Conservation (phyloP, 2,329 filamentous ascomycete species). For the Fusarium transvaalense region DNA sequence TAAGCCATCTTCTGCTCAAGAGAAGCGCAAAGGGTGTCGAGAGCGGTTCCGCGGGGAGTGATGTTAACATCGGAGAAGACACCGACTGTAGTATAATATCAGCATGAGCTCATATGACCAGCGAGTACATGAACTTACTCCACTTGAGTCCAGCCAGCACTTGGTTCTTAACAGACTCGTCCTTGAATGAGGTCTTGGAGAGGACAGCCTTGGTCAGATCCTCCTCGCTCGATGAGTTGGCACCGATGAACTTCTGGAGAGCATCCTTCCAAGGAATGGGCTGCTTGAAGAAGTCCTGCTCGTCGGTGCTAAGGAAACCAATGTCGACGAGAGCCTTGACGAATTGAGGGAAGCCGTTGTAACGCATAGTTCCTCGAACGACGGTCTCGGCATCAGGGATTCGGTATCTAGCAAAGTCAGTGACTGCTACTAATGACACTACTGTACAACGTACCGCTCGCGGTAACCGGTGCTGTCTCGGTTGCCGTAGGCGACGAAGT, state of each 20-base stretch:
- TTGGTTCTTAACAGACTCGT: slow-evolving; percentile 32
- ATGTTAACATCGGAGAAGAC: slow-evolving; percentile 63
- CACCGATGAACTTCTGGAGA: slow-evolving; percentile 80
- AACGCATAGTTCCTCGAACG: slow-evolving; percentile 84
- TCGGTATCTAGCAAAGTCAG: slow-evolving; percentile 54
- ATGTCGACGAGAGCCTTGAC: slow-evolving; percentile 89
- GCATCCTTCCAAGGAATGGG: slow-evolving; percentile 86
- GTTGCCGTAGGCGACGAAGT: slow-evolving; percentile 94
- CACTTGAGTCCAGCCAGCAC: slow-evolving; percentile 35
- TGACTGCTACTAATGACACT: neutral
- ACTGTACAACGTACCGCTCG: slow-evolving; percentile 74
- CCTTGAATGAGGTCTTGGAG: slow-evolving; percentile 68
- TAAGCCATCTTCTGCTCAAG: slow-evolving; percentile 77
- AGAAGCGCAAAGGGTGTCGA: slow-evolving; percentile 77
- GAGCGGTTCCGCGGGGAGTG: slow-evolving; percentile 70
- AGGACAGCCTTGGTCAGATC: slow-evolving; percentile 80
- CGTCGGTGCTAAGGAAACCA: slow-evolving; percentile 81
- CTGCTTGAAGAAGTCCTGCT: slow-evolving; percentile 68
- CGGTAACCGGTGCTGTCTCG: slow-evolving; percentile 89
- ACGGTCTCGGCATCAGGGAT: slow-evolving; percentile 95
- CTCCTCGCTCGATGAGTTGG: slow-evolving; percentile 72
- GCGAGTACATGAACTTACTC: slow-evolving; percentile 9
- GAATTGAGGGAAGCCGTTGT: slow-evolving; percentile 91
- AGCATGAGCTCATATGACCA: neutral
- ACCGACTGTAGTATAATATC: slow-evolving; percentile 17